phyloP scores from a whole-genome alignment of 2,329 filamentous ascomycete genomes.

The Penicillium vulpinum region DNA sequence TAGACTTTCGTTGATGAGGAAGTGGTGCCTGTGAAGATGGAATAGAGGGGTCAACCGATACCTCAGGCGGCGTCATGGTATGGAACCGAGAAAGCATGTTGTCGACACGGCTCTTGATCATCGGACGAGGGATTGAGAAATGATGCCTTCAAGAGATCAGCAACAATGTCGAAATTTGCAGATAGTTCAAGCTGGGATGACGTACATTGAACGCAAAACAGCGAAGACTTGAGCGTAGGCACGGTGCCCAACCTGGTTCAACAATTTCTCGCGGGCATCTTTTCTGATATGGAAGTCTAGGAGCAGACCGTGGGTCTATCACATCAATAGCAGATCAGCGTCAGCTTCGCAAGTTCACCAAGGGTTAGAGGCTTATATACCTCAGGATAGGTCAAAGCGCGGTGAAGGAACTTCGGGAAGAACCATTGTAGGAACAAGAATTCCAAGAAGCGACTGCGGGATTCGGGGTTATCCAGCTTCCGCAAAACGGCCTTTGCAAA shows the following conservation, averaged over 20 bases:
- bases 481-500: slow-evolving; percentile 80
- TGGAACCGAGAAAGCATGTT: slow-evolving; percentile 40
- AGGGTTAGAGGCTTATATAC: slow-evolving; percentile 50
- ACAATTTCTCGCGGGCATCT: slow-evolving; percentile 75
- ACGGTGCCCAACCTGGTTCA: slow-evolving; percentile 73
- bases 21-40: slow-evolving; percentile 27
- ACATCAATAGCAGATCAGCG: slow-evolving; percentile 32
- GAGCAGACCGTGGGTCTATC: slow-evolving; percentile 63
- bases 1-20: slow-evolving; percentile 51
- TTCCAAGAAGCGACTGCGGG: slow-evolving; percentile 71
- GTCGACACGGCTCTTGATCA: slow-evolving; percentile 38
- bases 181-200: slow-evolving; percentile 35
- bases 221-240: slow-evolving; percentile 78
- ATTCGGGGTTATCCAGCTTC: slow-evolving; percentile 69
- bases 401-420: slow-evolving; percentile 81
- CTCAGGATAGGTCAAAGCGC: slow-evolving; percentile 86
- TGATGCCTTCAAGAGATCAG: slow-evolving; percentile 32
- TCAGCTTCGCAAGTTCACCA: slow-evolving; percentile 6
- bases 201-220: slow-evolving; percentile 68
- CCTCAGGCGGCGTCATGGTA: slow-evolving; percentile 3
- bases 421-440: slow-evolving; percentile 91
- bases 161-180: slow-evolving; percentile 27
- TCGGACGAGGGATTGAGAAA: slow-evolving; percentile 37
- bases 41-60: slow-evolving; percentile 1
- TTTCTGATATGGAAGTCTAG: slow-evolving; percentile 90